A percentile compares a stretch with the other conserved stretches of the same genome.
Evolutionary conservation across 495 filamentous ascomycete species (phyloP).

Genomic region (Penicillium ucsense): DNA sequence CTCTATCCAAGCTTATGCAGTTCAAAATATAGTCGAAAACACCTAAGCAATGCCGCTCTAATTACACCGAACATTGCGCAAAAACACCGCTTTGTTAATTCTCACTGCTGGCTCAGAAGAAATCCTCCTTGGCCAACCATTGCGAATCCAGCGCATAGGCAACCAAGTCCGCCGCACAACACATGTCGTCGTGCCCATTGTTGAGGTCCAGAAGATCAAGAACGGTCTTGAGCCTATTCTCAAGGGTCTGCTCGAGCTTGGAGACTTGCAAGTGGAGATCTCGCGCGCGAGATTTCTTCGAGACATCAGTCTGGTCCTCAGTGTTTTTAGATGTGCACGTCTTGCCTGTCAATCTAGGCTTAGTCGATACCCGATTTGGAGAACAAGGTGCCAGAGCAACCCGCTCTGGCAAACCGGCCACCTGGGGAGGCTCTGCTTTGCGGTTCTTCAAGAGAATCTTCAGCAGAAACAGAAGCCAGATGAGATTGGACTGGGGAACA

Average conservation of each 20-base stretch:
- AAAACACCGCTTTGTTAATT: no score
- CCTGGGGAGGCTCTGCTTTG: conserved; percentile 13
- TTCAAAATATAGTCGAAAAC: no score
- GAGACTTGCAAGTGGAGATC: conserved; percentile 9
- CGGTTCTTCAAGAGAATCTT: conserved; percentile 34
- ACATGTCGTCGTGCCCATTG: conserved; percentile 36
- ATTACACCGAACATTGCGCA: no score
- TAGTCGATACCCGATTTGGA: conserved; percentile 18
- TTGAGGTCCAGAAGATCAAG: conserved; percentile 32
- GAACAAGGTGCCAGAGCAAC: conserved; percentile 30
- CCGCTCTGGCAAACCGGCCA: conserved; percentile 8
- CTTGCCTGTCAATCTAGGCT: conserved; percentile 9
- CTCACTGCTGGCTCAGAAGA: conserved; percentile 16
- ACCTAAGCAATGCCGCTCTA: no score
- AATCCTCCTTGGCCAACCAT: conserved; percentile 34
- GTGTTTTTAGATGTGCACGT: conserved; percentile 2
- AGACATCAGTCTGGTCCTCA: neutral
- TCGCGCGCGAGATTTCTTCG: conserved; percentile 7
- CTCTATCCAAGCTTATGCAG: no score
- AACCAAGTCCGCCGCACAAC: conserved; percentile 39
- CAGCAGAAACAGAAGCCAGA: conserved; percentile 44
- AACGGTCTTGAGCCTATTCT: conserved; percentile 23
- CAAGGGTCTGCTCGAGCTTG: conserved; percentile 22
- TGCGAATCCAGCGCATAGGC: conserved; percentile 38
- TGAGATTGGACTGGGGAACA: conserved; percentile 37